Evolutionary conservation across 768 basidiomycete genomes (phyloP).

Genomic region (Coprinellus aureogranulatus): DNA sequence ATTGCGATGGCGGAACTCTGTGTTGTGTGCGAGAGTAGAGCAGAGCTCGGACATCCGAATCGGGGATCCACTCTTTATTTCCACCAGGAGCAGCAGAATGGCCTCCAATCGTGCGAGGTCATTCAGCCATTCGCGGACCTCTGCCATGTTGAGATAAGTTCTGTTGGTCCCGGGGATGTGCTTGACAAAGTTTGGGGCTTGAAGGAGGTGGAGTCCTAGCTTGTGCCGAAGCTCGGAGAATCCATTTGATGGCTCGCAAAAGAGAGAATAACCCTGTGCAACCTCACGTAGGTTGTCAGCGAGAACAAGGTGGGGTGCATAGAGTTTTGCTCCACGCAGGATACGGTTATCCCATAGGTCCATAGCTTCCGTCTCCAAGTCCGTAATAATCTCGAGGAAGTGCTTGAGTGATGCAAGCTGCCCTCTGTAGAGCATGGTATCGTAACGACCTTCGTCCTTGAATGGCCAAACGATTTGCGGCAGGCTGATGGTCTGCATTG

Average conservation of each 20-base stretch:
- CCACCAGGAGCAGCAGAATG: not conserved
- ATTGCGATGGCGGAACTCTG: not conserved
- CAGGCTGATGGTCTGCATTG: not conserved
- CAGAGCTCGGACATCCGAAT: not conserved
- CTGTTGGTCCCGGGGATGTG: too few relatives aligned
- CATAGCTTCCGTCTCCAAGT: not conserved
- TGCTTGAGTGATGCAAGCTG: not conserved
- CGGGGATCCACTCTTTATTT: slow-evolving; percentile 1
- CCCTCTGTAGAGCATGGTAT: not conserved
- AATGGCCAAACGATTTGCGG: not conserved
- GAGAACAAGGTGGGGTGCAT: not conserved
- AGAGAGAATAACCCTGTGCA: not conserved
- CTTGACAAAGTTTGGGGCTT: too few relatives aligned
- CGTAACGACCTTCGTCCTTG: not conserved
- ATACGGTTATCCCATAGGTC: not conserved
- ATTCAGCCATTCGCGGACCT: not conserved
- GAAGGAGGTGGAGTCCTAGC: not conserved
- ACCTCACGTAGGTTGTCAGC: not conserved
- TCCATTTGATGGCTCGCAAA: not conserved
- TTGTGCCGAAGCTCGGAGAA: not conserved
- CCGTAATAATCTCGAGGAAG: not conserved
- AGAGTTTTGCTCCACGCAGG: not conserved
- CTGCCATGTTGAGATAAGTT: too few relatives aligned
- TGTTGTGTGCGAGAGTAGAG: not conserved
- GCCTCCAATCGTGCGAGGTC: not conserved